Evolutionary conservation across 108 stramenopile species (phyloP), one percentile per base, ranked within the genome.

Genomic region (Cyclotella distinguenda): DNA sequence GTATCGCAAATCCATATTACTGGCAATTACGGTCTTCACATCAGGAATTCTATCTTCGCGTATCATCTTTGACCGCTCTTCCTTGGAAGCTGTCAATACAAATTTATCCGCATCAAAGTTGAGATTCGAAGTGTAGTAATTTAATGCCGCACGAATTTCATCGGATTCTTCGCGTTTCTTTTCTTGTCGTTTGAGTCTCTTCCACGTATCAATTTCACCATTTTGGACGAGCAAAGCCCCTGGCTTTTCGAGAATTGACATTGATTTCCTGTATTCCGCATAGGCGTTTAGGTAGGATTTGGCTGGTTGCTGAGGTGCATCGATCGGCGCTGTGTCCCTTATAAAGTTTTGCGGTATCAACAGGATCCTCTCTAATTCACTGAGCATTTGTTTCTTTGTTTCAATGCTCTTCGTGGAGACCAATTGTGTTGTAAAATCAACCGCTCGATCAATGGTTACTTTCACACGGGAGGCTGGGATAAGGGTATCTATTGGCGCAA

Each of bases 1-100:
- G 71, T 92, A 84, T 9, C 90, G 66, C 18, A 85, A 67, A 68
- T 92, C 90, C 54, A 92, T 66, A 72, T 92, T 87, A 62, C 82
- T 77, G 38, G 70, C 68, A 50, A 91, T 84, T n/a, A 91, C 90
- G n/a, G 72, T 58, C 22, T 36, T 78, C 1, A 81, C 78, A 53
- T 70, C 62, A 0, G 89, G 89, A 58, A 90, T 70, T 28, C 35
- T 50, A 58, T 85, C 85, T 27, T 83, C 72, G 1, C 85, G 74
- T 51, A 86, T 81, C 63, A 80, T 27, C 40, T 16, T 48, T 18
- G 69, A 74, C 52, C 69, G 73, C 32, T 86, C 85, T 16, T 77
- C 72, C 11, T 36, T 52, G 2, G 63, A 50, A 4, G 66, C 85
- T 18, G 50, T 67, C 27, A 74, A 70, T 0, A 82, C 21, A 32